Percentiles rank a stretch among this genome's conserved stretches.
Conservation (phyloP, 345 rosid species). For the Gossypium bickii region DNA sequence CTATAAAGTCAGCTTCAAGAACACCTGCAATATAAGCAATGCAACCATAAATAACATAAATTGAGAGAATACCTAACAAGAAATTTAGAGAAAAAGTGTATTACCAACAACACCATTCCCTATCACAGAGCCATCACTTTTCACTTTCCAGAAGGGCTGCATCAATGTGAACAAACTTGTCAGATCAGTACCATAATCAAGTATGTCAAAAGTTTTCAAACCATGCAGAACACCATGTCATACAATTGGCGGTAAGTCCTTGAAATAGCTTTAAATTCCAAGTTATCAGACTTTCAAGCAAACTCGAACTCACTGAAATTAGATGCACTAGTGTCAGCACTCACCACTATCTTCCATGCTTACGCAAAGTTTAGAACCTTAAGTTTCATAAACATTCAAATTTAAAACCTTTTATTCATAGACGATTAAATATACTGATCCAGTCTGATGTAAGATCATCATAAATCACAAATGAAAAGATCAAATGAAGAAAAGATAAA, state of each 20-base stretch:
- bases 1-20: conserved; percentile 91
- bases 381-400: background rate
- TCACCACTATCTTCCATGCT: background rate
- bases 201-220: background rate
- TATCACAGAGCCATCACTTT: conserved; percentile 35
- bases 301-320: background rate
- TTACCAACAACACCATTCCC: conserved; percentile 86
- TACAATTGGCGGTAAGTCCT: background rate
- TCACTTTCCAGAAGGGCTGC: conserved; percentile 97
- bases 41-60: conserved; percentile 20
- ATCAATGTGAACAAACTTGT: conserved; percentile 20
- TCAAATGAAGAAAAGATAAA: background rate
- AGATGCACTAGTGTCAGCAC: background rate
- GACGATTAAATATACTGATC: background rate
- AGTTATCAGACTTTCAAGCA: conserved; percentile 2
- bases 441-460: background rate
- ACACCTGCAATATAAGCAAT: conserved; percentile 53
- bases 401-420: background rate
- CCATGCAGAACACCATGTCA: background rate
- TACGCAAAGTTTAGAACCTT: background rate
- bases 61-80: conserved; percentile 12
- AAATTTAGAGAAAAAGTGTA: conserved; percentile 18
- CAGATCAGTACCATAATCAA: conserved; percentile 20
- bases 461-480: conserved; percentile 10
- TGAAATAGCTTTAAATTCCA: background rate